Conservation (phyloP, 208 protist genomes). For the Borovskyia barvae region DNA sequence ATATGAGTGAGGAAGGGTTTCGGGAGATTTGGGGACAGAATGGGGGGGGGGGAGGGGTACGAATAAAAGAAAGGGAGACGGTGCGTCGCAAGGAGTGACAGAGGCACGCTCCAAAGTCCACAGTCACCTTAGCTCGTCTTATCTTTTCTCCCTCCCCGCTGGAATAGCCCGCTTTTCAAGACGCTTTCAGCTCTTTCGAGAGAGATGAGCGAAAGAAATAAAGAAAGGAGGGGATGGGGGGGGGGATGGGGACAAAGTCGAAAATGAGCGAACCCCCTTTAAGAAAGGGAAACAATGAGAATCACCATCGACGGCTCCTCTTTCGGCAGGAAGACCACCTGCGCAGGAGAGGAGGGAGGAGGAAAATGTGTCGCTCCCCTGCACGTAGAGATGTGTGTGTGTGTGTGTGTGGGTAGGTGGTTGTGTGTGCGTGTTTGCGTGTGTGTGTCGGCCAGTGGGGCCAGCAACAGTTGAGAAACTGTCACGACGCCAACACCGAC, state of each 20-base stretch:
- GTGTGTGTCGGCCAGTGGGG: too few species aligned
- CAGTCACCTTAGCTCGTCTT: too few species aligned
- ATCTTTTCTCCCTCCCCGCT: too few species aligned
- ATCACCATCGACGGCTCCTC: background rate
- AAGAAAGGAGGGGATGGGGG: background rate
- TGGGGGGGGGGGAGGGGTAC: constrained; percentile 1
- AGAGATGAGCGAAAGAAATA: constrained; percentile 6
- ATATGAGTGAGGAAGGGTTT: too few species aligned
- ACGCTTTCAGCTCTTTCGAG: too few species aligned
- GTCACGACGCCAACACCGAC: too few species aligned
- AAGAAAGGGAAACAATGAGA: background rate
- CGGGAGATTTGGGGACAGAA: constrained; percentile 3
- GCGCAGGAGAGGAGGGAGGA: background rate
- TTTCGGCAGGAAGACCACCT: background rate
- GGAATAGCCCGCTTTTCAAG: too few species aligned
- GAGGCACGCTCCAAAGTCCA: too few species aligned
- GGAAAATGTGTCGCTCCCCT: background rate
- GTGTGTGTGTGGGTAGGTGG: background rate
- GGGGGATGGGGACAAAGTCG: background rate
- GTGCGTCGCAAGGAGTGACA: too few species aligned
- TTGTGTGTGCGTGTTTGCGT: background rate
- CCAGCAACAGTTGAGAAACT: too few species aligned
- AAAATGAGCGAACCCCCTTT: background rate
- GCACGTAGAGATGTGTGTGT: background rate
- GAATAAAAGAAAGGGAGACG: constrained; percentile 6